Conservation (phyloP, 345 rosid genomes). For the Euphorbia pulcherrima region DNA sequence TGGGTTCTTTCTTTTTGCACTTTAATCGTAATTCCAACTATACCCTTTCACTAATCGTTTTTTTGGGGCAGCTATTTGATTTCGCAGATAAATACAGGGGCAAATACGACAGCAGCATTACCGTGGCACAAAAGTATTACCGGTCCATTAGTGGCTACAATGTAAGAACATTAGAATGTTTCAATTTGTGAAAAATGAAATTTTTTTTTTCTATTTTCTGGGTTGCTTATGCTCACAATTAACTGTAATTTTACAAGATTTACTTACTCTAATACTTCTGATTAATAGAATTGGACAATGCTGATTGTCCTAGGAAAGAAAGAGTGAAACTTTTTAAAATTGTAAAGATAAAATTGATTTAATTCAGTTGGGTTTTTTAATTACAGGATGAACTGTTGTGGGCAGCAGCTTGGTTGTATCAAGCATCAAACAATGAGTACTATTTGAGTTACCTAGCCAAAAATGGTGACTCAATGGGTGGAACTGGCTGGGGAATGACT, state of each 20-base stretch:
- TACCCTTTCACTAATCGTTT: slow-evolving; percentile 2
- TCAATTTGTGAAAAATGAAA: not conserved
- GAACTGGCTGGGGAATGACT: slow-evolving; percentile 86
- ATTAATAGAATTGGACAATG: too few species aligned
- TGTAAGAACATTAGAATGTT: slow-evolving; percentile 35
- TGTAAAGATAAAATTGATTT: not conserved
- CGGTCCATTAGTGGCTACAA: slow-evolving; percentile 86
- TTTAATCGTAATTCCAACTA: slow-evolving; percentile 7
- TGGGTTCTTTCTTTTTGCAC: not conserved
- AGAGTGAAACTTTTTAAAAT: too few species aligned
- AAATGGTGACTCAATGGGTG: slow-evolving; percentile 86
- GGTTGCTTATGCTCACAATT: too few species aligned
- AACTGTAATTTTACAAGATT: too few species aligned
- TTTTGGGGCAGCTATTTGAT: slow-evolving; percentile 63
- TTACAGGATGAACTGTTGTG: slow-evolving; percentile 84
- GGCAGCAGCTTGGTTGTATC: slow-evolving; percentile 97
- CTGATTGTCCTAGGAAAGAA: too few species aligned
- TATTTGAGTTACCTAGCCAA: slow-evolving; percentile 78
- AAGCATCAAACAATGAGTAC: slow-evolving; percentile 66
- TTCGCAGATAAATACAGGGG: slow-evolving; percentile 97
- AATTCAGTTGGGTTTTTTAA: not conserved
- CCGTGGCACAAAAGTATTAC: slow-evolving; percentile 78
- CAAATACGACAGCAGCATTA: slow-evolving; percentile 88
- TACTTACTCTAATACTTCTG: too few species aligned
- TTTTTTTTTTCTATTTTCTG: too few species aligned